Percentiles rank a stretch among this genome's conserved stretches.
Conservation (phyloP, 1,284 basidiomycete species). For the Crocinoboletus sp. region DNA sequence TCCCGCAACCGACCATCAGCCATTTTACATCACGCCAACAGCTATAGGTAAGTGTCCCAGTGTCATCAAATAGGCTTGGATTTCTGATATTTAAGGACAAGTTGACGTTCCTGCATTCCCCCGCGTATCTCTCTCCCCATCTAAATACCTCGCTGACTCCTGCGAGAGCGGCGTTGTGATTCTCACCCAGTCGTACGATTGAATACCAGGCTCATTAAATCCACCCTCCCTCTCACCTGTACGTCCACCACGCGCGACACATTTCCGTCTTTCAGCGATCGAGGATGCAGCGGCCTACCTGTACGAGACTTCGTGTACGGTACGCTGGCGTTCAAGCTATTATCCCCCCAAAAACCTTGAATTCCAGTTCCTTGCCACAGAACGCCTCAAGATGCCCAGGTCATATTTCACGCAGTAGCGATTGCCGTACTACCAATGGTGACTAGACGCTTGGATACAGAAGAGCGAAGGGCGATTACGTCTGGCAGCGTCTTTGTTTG, state of each 20-base stretch:
- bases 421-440: conserved; percentile 62
- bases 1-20: conserved; percentile 31
- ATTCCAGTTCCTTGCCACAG: conserved; percentile 38
- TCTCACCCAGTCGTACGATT: conserved; percentile 22
- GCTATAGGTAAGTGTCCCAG: conserved; percentile 29
- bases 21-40: conserved; percentile 32
- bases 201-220: conserved; percentile 28
- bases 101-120: conserved; percentile 13
- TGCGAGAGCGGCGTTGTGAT: conserved; percentile 23
- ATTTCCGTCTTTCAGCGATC: conserved; percentile 8
- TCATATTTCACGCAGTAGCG: conserved; percentile 71
- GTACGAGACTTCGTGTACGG: conserved; percentile 36
- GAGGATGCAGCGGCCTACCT: conserved; percentile 45
- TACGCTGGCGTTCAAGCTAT: conserved; percentile 21
- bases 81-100: conserved; percentile 32
- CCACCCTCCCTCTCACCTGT: conserved; percentile 23
- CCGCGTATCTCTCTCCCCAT: conserved; percentile 12
- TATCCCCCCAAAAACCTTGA: conserved; percentile 5
- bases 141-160: conserved; percentile 12
- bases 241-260: conserved; percentile 19
- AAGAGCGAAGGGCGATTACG: conserved; percentile 55
- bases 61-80: conserved; percentile 19
- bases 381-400: conserved; percentile 62
- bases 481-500: conserved; percentile 78
- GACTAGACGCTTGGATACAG: conserved; percentile 68